A percentile compares a stretch with the other conserved stretches of the same genome.
phyloP scores from a whole-genome alignment of 179 eudicot genomes.

The Carnegiea gigantea region DNA sequence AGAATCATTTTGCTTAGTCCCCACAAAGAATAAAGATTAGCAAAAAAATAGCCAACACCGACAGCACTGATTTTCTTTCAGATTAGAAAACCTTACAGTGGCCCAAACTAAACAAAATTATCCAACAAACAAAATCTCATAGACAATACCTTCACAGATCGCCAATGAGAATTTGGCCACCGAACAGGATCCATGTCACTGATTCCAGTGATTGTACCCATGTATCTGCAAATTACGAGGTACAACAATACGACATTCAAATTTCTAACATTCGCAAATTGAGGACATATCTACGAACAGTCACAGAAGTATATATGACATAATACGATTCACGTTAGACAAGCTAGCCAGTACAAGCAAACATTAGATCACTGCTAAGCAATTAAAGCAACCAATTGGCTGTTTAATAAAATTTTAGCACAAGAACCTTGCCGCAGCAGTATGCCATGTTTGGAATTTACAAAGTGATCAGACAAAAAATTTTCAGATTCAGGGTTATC shows the following conservation, averaged over 20 bases:
- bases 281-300: too few relatives aligned
- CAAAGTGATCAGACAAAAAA: too few relatives aligned
- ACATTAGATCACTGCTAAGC: not conserved
- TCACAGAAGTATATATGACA: too few relatives aligned
- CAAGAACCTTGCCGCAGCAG: not conserved
- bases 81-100: not conserved
- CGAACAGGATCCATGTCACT: conserved; percentile 93
- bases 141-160: conserved; percentile 88
- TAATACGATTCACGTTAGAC: not conserved
- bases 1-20: not conserved
- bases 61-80: not conserved
- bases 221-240: conserved; percentile 57
- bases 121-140: not conserved
- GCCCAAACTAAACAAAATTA: not conserved
- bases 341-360: not conserved
- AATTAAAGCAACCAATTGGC: not conserved
- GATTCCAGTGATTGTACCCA: conserved; percentile 98
- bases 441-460: not conserved
- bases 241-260: not conserved
- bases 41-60: not conserved
- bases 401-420: not conserved
- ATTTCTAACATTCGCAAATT: not conserved
- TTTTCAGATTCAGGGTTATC: too few relatives aligned
- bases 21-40: not conserved
- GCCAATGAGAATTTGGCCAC: conserved; percentile 99